phyloP scores from a whole-genome alignment of 805 yeast species.

The Wickerhamomyces silvicola region DNA sequence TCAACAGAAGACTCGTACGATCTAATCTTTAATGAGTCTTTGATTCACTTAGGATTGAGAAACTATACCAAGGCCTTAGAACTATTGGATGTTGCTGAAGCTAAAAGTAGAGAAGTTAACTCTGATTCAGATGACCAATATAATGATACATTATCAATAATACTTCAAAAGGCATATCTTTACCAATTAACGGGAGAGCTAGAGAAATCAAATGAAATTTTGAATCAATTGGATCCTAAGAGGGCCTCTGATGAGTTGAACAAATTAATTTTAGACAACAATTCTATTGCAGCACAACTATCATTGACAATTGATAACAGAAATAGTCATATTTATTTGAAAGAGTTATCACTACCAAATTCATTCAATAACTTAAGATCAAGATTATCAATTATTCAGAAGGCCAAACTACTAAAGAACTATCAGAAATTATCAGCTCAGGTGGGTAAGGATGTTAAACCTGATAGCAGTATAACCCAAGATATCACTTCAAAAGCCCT shows the following conservation, averaged over 20 bases:
- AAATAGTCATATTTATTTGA: too few relatives aligned
- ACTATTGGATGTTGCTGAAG: slow-evolving; percentile 39
- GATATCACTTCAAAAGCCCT: slow-evolving; percentile 13
- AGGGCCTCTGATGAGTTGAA: slow-evolving; percentile 22
- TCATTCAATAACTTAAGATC: slow-evolving; percentile 11
- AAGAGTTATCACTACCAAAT: slow-evolving; percentile 28
- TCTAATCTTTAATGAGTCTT: slow-evolving; percentile 55
- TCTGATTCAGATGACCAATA: slow-evolving; percentile 37
- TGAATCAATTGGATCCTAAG: slow-evolving; percentile 25
- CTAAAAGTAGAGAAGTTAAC: slow-evolving; percentile 33
- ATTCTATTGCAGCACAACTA: slow-evolving; percentile 23
- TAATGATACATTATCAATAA: slow-evolving; percentile 53
- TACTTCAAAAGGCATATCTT: slow-evolving; percentile 53
- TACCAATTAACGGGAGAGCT: slow-evolving; percentile 34
- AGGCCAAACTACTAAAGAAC: slow-evolving; percentile 14
- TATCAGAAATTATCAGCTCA: slow-evolving; percentile 13
- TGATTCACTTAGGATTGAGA: slow-evolving; percentile 42
- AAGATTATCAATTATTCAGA: slow-evolving; percentile 19
- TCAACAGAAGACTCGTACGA: slow-evolving; percentile 43
- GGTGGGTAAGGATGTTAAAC: slow-evolving; percentile 13
- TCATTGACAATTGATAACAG: too few relatives aligned
- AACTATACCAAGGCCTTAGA: slow-evolving; percentile 34
- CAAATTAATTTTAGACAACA: slow-evolving; percentile 25
- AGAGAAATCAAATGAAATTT: slow-evolving; percentile 30
- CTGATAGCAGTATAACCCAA: not conserved